Evolutionary conservation across 345 rosid genomes (phyloP).

Genomic region (Acer saccharum): DNA sequence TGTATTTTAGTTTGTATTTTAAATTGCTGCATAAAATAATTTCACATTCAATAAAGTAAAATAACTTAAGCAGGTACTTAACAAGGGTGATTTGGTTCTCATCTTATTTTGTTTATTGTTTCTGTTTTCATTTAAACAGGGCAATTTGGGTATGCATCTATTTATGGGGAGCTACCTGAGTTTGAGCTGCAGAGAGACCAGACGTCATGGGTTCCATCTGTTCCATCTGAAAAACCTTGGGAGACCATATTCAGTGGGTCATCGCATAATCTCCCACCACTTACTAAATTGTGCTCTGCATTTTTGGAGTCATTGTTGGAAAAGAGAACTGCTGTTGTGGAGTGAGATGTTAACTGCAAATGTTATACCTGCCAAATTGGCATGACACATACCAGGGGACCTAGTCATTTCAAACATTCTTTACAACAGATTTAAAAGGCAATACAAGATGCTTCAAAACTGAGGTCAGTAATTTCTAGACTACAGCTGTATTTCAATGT

Average conservation of each 20-base stretch:
- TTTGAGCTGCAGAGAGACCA: constrained; percentile 44
- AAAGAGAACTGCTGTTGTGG: constrained; percentile 56
- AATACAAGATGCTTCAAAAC: background rate
- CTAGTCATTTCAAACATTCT: background rate
- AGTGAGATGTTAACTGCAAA: constrained; percentile 26
- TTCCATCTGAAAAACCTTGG: constrained; percentile 79
- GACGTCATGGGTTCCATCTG: constrained; percentile 34
- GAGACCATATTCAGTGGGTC: constrained; percentile 79
- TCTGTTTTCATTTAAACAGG: constrained; percentile 28
- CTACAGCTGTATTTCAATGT: constrained; percentile 5
- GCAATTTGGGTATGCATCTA: constrained; percentile 64
- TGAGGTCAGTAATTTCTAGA: background rate
- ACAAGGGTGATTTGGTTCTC: background rate
- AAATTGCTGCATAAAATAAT: background rate
- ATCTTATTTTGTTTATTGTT: background rate
- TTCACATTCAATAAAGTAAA: background rate
- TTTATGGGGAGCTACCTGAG: constrained; percentile 72
- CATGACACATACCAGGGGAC: background rate
- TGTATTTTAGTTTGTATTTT: background rate
- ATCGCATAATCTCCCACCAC: constrained; percentile 85
- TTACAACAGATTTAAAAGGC: background rate
- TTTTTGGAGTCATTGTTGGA: constrained; percentile 82
- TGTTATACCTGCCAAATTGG: background rate
- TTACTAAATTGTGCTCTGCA: constrained; percentile 61
- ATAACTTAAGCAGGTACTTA: background rate